phyloP scores from a whole-genome alignment of 345 rosid genomes.

The Microcos paniculata region DNA sequence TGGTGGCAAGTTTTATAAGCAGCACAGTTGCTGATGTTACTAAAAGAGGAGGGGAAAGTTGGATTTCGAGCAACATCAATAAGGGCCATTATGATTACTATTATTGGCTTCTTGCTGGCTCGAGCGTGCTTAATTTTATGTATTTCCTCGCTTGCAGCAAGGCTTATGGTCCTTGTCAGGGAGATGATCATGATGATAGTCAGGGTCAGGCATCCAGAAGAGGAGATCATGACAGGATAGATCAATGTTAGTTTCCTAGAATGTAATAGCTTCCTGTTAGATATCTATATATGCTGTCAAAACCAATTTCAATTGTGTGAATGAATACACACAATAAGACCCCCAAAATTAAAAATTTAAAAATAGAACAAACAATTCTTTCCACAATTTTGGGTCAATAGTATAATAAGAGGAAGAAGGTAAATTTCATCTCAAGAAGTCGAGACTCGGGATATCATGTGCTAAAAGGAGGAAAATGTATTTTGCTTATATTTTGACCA shows the following conservation, averaged over 20 bases:
- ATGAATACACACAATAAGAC: background rate
- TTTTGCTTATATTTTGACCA: no score
- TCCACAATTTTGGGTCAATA: no score
- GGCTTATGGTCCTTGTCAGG: conserved; percentile 42
- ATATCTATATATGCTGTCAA: background rate
- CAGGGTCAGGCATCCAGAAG: background rate
- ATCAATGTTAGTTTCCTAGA: background rate
- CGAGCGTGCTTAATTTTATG: conserved; percentile 37
- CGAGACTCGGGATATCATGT: no score
- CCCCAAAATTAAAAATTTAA: background rate
- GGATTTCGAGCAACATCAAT: conserved; percentile 51
- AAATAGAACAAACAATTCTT: background rate
- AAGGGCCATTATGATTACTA: conserved; percentile 57
- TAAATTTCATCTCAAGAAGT: no score
- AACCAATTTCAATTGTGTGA: background rate
- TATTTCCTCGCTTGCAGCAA: conserved; percentile 39
- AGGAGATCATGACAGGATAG: background rate
- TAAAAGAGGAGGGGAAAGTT: conserved; percentile 29
- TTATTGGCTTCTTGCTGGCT: conserved; percentile 40
- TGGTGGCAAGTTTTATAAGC: conserved; percentile 42
- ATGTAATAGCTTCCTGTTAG: background rate
- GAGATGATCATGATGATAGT: background rate
- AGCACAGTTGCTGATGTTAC: conserved; percentile 30
- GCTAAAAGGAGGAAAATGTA: no score
- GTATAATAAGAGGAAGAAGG: no score